A percentile compares a stretch with the other conserved stretches of the same genome.
Evolutionary conservation across 331 rosid species (phyloP).

Genomic region (Rhamnella rubrinervis): DNA sequence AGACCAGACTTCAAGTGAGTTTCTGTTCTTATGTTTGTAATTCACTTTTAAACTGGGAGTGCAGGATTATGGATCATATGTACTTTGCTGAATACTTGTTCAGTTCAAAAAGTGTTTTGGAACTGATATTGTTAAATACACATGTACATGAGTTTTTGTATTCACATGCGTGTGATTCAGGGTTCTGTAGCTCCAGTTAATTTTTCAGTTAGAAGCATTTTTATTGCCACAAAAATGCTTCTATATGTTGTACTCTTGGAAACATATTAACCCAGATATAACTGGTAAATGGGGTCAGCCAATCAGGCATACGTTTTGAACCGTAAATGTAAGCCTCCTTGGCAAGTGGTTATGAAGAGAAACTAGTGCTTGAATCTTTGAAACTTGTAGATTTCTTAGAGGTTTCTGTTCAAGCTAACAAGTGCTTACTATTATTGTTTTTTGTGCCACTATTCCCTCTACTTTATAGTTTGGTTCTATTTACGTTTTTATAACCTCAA

Average conservation of each 20-base stretch:
- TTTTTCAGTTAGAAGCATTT: neutral
- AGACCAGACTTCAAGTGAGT: constrained; percentile 97
- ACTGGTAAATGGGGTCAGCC: neutral
- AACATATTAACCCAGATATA: neutral
- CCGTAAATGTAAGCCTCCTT: neutral
- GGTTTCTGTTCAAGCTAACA: constrained; percentile 1
- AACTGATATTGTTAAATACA: neutral
- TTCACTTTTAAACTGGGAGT: neutral
- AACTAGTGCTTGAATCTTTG: neutral
- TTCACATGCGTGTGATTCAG: neutral
- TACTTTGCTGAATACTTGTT: neutral
- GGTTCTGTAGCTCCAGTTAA: constrained; percentile 1
- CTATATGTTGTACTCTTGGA: neutral
- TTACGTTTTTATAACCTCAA: too few species aligned
- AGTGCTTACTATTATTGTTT: neutral
- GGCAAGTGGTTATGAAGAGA: constrained; percentile 3
- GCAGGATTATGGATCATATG: neutral
- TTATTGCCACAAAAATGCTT: constrained; percentile 13
- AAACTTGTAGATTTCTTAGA: neutral
- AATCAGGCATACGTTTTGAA: neutral
- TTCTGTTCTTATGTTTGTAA: constrained; percentile 23
- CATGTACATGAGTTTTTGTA: neutral
- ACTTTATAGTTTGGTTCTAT: too few species aligned
- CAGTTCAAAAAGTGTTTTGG: too few species aligned
- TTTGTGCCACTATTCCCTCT: neutral